These are phyloP conservation scores for Pleurotus tuber-regium DNA, from an alignment of 768 basidiomycete genomes.

Conservation along the genomic window DNA sequence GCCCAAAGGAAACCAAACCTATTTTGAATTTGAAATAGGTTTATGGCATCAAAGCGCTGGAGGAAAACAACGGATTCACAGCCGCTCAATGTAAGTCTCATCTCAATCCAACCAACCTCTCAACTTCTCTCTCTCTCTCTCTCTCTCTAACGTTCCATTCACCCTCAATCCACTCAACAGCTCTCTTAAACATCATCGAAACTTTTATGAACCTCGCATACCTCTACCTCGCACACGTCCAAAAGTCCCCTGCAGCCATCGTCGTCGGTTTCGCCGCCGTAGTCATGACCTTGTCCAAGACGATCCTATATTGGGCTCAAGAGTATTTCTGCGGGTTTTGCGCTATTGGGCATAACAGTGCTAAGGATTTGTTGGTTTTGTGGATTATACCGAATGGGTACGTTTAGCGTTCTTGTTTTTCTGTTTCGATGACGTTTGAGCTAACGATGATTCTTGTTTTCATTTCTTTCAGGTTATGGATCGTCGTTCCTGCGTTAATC, in stretches of 20 bases:
- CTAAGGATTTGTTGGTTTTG: constrained; percentile 46
- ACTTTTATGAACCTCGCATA: constrained; percentile 72
- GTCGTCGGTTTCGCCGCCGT: constrained; percentile 71
- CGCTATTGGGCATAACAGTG: constrained; percentile 70
- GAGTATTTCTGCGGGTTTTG: constrained; percentile 80
- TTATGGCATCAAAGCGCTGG: constrained; percentile 69
- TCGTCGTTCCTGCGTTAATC: constrained; percentile 67
- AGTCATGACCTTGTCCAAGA: constrained; percentile 84
- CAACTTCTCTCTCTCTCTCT: too few relatives aligned
- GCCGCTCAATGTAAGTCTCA: constrained; percentile 73
- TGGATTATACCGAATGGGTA: constrained; percentile 84
- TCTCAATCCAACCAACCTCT: too few relatives aligned
- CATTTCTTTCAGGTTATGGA: constrained; percentile 59
- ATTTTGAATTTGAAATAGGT: constrained; percentile 36
- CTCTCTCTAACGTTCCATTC: too few relatives aligned
- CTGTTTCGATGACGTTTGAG: neutral
- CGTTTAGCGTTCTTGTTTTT: constrained; percentile 19
- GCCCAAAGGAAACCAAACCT: neutral
- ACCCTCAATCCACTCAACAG: too few relatives aligned
- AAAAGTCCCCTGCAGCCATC: constrained; percentile 60
- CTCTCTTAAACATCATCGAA: constrained; percentile 78
- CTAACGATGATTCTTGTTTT: neutral
- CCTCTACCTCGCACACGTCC: constrained; percentile 70
- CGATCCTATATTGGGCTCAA: constrained; percentile 75
- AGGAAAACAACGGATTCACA: constrained; percentile 73